phyloP scores from a whole-genome alignment of 192 early-diverging fungal genomes.

The Entomortierella chlamydospora region DNA sequence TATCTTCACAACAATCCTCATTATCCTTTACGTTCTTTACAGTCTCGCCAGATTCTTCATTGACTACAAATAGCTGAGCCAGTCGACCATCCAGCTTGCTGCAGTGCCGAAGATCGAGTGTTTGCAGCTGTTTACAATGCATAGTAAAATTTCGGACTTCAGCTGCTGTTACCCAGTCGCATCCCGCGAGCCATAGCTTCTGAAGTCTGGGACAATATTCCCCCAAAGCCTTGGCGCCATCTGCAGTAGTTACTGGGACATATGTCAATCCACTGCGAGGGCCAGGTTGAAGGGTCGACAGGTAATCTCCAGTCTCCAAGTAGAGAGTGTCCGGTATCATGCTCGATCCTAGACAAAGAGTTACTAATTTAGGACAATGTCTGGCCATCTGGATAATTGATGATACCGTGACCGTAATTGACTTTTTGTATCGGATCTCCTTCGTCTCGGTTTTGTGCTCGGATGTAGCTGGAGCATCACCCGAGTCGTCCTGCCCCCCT shows the following conservation, averaged over 20 bases:
- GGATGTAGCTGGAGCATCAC: neutral
- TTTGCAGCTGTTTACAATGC: constrained; percentile 42
- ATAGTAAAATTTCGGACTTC: constrained; percentile 49
- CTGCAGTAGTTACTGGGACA: constrained; percentile 42
- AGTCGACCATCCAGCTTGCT: constrained; percentile 46
- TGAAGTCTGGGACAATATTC: constrained; percentile 45
- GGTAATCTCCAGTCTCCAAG: constrained; percentile 61
- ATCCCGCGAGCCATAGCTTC: constrained; percentile 52
- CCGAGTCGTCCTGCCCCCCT: too few relatives aligned
- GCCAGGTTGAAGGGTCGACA: constrained; percentile 56
- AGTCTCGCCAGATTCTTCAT: constrained; percentile 5
- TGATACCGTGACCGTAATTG: constrained; percentile 57
- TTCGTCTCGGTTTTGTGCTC: neutral
- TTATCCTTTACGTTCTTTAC: neutral
- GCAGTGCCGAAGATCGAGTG: constrained; percentile 56
- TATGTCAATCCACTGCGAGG: constrained; percentile 47
- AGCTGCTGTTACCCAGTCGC: constrained; percentile 58
- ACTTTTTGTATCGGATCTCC: constrained; percentile 9
- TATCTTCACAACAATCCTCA: too few relatives aligned
- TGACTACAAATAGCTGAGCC: constrained; percentile 6
- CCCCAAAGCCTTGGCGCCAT: constrained; percentile 55
- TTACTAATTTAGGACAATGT: constrained; percentile 49
- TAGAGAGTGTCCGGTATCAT: constrained; percentile 53
- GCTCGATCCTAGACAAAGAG: constrained; percentile 53
- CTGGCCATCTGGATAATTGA: constrained; percentile 60